phyloP scores from a whole-genome alignment of 139 green algal species.

The Picochlorum sp. region DNA sequence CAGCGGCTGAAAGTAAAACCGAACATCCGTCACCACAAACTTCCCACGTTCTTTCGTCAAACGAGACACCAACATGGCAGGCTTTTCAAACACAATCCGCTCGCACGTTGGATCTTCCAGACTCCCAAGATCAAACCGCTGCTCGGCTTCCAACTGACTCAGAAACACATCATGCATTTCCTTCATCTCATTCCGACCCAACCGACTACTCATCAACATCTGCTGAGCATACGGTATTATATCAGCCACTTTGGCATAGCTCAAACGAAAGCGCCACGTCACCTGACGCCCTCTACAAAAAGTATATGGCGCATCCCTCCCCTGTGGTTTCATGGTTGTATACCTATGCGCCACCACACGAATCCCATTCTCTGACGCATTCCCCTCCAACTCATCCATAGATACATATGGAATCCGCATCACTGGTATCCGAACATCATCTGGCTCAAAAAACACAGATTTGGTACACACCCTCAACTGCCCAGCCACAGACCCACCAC shows the following conservation, averaged over 20 bases:
- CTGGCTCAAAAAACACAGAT: constrained; percentile 79
- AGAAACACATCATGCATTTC: constrained; percentile 39
- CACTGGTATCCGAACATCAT: constrained; percentile 72
- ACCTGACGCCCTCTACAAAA: constrained; percentile 20
- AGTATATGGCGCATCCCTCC: constrained; percentile 56
- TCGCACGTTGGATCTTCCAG: constrained; percentile 47
- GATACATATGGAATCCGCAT: constrained; percentile 32
- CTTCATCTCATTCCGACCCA: constrained; percentile 42
- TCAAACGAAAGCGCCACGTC: constrained; percentile 56
- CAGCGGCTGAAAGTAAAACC: constrained; percentile 84
- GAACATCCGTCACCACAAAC: constrained; percentile 59
- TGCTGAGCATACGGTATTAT: constrained; percentile 55
- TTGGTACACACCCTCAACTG: constrained; percentile 70
- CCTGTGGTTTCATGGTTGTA: constrained; percentile 62
- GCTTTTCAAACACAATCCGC: constrained; percentile 39
- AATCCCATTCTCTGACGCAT: neutral
- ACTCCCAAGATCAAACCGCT: constrained; percentile 60
- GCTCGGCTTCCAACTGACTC: constrained; percentile 31
- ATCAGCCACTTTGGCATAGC: constrained; percentile 48
- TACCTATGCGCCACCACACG: constrained; percentile 22
- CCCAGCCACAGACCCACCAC: constrained; percentile 58
- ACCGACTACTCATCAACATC: constrained; percentile 46
- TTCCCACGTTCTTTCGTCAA: constrained; percentile 55
- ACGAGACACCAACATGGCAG: constrained; percentile 24
- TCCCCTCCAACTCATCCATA: constrained; percentile 8